These are phyloP conservation scores for Fusarium graminum DNA, from an alignment of 2,329 filamentous ascomycete genomes.

Conservation along the genomic window DNA sequence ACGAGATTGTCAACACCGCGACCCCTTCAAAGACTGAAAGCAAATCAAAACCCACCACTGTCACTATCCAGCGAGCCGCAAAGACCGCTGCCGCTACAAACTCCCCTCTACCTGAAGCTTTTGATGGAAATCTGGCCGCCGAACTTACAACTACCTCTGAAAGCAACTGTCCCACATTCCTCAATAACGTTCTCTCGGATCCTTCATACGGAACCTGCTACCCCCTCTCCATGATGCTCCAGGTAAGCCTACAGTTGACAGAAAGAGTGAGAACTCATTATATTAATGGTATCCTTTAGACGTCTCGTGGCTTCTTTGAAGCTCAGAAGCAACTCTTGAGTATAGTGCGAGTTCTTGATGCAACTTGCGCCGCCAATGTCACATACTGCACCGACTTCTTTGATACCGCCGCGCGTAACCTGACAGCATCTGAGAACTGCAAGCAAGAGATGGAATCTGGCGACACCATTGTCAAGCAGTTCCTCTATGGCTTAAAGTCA, in stretches of 20 bases:
- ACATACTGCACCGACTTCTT: slow-evolving; percentile 76
- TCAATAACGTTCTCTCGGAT: slow-evolving; percentile 75
- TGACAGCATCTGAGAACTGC: slow-evolving; percentile 75
- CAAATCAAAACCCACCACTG: slow-evolving; percentile 41
- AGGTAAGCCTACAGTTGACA: slow-evolving; percentile 65
- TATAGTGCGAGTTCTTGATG: slow-evolving; percentile 83
- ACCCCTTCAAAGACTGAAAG: slow-evolving; percentile 33
- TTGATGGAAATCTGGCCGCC: slow-evolving; percentile 73
- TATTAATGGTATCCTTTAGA: slow-evolving; percentile 62
- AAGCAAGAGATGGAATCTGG: slow-evolving; percentile 74
- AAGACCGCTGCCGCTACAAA: slow-evolving; percentile 44
- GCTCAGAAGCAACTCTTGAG: slow-evolving; percentile 76
- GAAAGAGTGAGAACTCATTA: no score
- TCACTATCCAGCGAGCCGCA: slow-evolving; percentile 43
- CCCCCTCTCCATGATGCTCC: slow-evolving; percentile 85
- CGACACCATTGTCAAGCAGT: slow-evolving; percentile 79
- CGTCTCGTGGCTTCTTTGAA: slow-evolving; percentile 87
- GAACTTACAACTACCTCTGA: slow-evolving; percentile 70
- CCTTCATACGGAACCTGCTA: slow-evolving; percentile 79
- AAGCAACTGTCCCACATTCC: slow-evolving; percentile 73
- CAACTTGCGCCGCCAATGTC: slow-evolving; percentile 78
- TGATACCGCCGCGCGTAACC: slow-evolving; percentile 71
- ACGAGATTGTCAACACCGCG: slow-evolving; percentile 33
- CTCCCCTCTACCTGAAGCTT: slow-evolving; percentile 69
- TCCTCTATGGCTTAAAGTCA: slow-evolving; percentile 79